phyloP scores from a whole-genome alignment of 306 rosid species.

The Prunus mongolica region DNA sequence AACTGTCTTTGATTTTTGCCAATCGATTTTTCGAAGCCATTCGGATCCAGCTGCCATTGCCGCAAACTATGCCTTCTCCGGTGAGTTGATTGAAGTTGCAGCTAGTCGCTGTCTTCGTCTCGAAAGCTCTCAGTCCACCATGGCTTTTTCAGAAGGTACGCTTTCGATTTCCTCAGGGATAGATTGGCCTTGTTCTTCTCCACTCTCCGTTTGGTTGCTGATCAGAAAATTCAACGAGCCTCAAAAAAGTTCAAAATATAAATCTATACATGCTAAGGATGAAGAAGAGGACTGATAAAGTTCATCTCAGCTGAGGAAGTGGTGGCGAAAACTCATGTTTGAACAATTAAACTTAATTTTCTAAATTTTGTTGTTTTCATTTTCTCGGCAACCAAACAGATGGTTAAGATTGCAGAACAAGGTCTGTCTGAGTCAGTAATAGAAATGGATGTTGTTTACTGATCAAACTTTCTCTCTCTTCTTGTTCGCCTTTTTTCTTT shows the following conservation, averaged over 20 bases:
- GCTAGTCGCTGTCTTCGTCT: neutral
- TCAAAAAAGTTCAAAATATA: neutral
- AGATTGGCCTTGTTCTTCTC: neutral
- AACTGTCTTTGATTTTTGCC: constrained; percentile 4
- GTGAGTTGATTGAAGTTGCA: constrained; percentile 16
- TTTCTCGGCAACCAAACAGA: constrained; percentile 63
- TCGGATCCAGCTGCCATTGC: constrained; percentile 17
- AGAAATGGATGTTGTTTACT: constrained; percentile 37
- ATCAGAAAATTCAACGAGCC: neutral
- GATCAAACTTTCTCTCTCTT: constrained; percentile 45
- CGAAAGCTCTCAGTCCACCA: constrained; percentile 16
- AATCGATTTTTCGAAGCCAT: constrained; percentile 14
- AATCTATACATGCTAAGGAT: neutral
- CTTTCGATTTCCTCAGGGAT: neutral
- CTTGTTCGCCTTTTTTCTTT: constrained; percentile 10
- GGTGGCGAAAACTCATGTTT: constrained; percentile 1
- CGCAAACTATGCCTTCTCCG: constrained; percentile 41
- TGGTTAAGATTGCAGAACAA: constrained; percentile 16
- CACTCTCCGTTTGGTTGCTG: constrained; percentile 54
- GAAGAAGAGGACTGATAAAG: neutral
- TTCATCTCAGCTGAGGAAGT: constrained; percentile 15
- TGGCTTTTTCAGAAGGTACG: constrained; percentile 47
- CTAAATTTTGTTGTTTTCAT: constrained; percentile 9
- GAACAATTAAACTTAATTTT: neutral
- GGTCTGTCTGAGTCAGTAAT: neutral